Evolutionary conservation across 2,329 filamentous ascomycete species (phyloP).

Genomic region (Phialophora verrucosa): DNA sequence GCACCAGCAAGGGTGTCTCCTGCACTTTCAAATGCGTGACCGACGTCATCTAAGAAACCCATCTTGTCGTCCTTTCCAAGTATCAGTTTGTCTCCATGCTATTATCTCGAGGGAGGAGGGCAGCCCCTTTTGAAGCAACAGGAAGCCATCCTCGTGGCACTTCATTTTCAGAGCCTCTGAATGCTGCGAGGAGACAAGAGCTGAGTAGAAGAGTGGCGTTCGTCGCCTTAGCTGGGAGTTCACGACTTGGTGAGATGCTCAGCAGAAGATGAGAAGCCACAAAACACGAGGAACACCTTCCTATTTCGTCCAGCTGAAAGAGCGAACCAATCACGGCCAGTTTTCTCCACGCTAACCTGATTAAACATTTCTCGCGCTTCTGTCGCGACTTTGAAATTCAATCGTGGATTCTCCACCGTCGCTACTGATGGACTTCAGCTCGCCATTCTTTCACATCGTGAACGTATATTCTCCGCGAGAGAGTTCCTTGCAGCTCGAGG

Average conservation of each 20-base stretch:
- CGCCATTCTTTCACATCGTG: not conserved
- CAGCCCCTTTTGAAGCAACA: not conserved
- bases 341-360: not conserved
- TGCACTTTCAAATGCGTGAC: not conserved
- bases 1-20: not conserved
- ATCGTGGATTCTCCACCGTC: no score
- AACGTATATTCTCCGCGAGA: no score
- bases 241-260: not conserved
- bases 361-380: not conserved
- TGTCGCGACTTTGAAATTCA: not conserved
- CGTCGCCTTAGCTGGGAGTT: not conserved
- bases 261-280: not conserved
- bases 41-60: not conserved
- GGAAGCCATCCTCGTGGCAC: not conserved
- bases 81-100: not conserved
- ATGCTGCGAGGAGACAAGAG: not conserved
- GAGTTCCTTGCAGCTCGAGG: no score
- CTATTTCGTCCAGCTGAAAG: not conserved
- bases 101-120: not conserved
- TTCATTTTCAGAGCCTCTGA: not conserved
- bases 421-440: not conserved
- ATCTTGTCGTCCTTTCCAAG: not conserved
- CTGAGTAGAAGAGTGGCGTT: not conserved
- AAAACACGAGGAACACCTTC: not conserved
- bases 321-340: not conserved